These are phyloP conservation scores for Fraxinus anomala DNA, from an alignment of 257 asterid genomes.

Conservation along the genomic window DNA sequence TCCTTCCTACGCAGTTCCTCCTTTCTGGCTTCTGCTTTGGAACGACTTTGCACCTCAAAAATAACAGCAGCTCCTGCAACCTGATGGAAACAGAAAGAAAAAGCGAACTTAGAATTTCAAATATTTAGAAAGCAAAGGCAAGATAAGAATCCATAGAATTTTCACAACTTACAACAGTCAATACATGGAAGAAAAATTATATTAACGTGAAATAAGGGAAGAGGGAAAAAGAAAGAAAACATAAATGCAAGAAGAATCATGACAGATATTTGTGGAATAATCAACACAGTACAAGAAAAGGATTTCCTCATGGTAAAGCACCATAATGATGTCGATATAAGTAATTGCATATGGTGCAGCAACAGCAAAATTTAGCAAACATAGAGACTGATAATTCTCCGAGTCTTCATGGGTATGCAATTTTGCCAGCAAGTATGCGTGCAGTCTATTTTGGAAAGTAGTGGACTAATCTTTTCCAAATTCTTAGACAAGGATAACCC, in stretches of 20 bases:
- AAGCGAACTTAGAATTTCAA: conserved; percentile 1
- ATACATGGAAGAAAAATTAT: background rate
- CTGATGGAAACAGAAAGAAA: conserved; percentile 35
- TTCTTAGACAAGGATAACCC: background rate
- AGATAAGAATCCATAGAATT: background rate
- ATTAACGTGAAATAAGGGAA: background rate
- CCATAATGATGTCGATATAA: background rate
- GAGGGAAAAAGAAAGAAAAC: background rate
- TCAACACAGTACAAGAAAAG: background rate
- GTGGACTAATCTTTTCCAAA: background rate
- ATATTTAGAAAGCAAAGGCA: conserved; percentile 12
- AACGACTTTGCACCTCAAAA: conserved; percentile 81
- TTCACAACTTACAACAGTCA: background rate
- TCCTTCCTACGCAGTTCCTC: conserved; percentile 70
- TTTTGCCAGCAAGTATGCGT: background rate
- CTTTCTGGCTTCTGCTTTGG: conserved; percentile 86
- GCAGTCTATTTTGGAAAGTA: background rate
- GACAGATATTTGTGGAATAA: conserved; percentile 5
- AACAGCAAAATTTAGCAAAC: background rate
- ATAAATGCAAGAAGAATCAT: background rate
- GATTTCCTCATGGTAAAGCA: background rate
- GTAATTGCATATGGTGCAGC: background rate
- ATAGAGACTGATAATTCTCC: background rate
- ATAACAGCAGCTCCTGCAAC: conserved; percentile 74
- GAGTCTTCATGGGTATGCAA: background rate